Evolutionary conservation across 495 filamentous ascomycete genomes (phyloP).

Genomic region (Podospora pseudocomata): DNA sequence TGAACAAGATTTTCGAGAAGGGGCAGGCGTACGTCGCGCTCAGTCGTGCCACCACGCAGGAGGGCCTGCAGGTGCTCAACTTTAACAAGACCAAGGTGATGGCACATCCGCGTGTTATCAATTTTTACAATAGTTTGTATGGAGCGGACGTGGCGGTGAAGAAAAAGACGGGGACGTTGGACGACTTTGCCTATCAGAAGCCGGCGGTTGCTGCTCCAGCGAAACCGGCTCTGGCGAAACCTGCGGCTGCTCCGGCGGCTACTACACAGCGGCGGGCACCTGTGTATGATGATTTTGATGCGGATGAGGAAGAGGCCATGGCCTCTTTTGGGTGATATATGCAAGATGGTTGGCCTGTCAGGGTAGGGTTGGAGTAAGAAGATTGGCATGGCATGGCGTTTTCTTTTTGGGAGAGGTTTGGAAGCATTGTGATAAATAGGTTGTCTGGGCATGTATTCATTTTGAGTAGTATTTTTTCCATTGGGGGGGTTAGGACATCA

Average conservation of each 20-base stretch:
- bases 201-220: not conserved
- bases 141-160: slow-evolving; percentile 47
- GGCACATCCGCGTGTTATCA: slow-evolving; percentile 82
- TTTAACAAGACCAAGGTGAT: slow-evolving; percentile 92
- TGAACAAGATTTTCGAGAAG: slow-evolving; percentile 91
- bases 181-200: slow-evolving; percentile 30
- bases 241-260: not conserved
- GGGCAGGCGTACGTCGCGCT: slow-evolving; percentile 85
- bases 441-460: slow-evolving; percentile 1
- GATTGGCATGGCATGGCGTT: slow-evolving; percentile 14
- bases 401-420: not conserved
- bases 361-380: not conserved
- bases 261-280: not conserved
- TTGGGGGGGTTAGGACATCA: not conserved
- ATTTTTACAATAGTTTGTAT: slow-evolving; percentile 79
- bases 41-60: slow-evolving; percentile 78
- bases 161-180: slow-evolving; percentile 30
- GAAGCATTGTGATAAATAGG: slow-evolving; percentile 5
- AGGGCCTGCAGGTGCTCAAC: slow-evolving; percentile 80
- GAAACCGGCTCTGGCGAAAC: not conserved
- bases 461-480: not conserved
- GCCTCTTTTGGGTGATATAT: slow-evolving; percentile 33
- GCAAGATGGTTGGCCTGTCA: not conserved
- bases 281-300: slow-evolving; percentile 20
- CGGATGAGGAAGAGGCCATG: slow-evolving; percentile 41